Base-by-base conservation (phyloP, 169 alveolate genomes). In the Theileria sp. region DNA sequence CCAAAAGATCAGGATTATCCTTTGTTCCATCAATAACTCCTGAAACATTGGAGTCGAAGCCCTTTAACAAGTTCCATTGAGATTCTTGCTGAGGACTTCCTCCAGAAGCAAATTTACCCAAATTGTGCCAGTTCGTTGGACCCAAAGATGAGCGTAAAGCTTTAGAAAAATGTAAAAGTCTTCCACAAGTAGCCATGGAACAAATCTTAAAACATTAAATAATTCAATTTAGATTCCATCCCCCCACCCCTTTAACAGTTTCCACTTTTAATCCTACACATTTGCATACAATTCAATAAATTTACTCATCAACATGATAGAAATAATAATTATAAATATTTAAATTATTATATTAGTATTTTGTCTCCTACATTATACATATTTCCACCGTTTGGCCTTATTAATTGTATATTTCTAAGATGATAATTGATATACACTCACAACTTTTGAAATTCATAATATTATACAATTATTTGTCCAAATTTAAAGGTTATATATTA, bases 41-140 rank as follows among this genome's bases (percentile, higher is more conserved):
- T 8, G 79, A 8, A n/a, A 82, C 88, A 13, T 66, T 62, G 32
- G 79, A 34, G 26, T 82, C 88, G 12, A 21, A 25, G 17, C 54
- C 69, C 51, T 75, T 82, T 6, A 82, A 54, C 72, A 64, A 73
- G 34, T 25, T 82, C 88, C 88, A 82, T 75, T 74, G 79, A 17
- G 70, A 61, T 38, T 82, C 88, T 72, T 82, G 86, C 19, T 73
- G 44, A 38, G 77, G 77, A 32, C 69, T 75, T 6, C 86, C 83
- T 10, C 79, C 83, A 25, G 86, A 44, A 3, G 81, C 88, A 67
- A 62, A 82, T 12, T 30, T 54, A 13, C 86, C 84, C 15, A 82
- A 74, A 15, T 62, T 62, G 28, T 60, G 86, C 88, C 88, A 82
- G 65, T 9, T 71, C 1, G 10, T 58, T 6, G 67, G 28, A 25